Evolutionary conservation across 495 filamentous ascomycete species (phyloP), one percentile per base, ranked within the genome.

Genomic region (Chaetomium cochliodes): DNA sequence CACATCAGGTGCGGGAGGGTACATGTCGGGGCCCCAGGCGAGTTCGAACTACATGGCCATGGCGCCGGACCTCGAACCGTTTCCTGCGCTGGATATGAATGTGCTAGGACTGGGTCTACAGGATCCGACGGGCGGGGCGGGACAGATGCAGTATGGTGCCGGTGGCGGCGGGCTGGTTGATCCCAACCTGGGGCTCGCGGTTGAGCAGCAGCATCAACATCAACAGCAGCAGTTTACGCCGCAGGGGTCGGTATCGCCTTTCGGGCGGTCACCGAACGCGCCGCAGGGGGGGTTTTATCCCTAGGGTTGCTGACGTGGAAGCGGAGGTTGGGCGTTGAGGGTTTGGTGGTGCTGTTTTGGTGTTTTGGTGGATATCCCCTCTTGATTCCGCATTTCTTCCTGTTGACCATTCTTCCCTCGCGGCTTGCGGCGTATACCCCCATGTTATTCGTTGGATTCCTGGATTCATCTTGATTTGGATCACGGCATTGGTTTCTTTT

Each of bases 181-280:
- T 59, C 65, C 70, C 18, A 60, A 65, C 33, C 9, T 37, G 70
- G 56, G 71, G 71, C 44, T 67, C 13, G 58, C 65, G 33, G 72
- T 20, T 20, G 26, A 56, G 3, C 52, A 55, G 2, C 23, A 42
- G 30, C 53, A 49, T 30, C 42, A 51, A 12, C 42, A 58, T 12
- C 53, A 57, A 8, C 61, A 56, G 11, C 61, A 76, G 44, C 77
- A 74, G 25, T 82, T 73, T 33, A 75, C 70, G 26, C 72, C 77
- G 49, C 77, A 73, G 25, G 76, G 76, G n/a, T 79, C 78, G 16
- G 70, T 73, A 9, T 80, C 79, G 57, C 77, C 78, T 2, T 82
- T 73, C 63, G 63, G 62, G 12, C 78, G 73, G 37, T 80, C 78
- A 30, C 78, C 78, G n/a, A 72, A 77, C 49, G 23, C 54, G 50